A percentile compares a stretch with the other conserved stretches of the same genome.
Evolutionary conservation across 208 protist genomes (phyloP).

Genomic region (Crithidia brevicula): DNA sequence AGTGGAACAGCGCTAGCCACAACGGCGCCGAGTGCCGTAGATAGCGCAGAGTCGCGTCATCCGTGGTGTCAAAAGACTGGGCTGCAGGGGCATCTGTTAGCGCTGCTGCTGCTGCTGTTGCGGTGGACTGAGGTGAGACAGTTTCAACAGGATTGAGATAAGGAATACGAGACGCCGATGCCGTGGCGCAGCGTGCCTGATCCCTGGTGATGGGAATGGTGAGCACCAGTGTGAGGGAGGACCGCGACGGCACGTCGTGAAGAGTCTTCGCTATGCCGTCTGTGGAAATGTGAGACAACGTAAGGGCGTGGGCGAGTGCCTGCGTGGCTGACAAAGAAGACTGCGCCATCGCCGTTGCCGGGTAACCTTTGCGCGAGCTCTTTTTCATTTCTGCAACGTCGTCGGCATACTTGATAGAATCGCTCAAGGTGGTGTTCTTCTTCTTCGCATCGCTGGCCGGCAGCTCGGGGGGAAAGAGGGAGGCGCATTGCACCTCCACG

Average conservation of each 20-base stretch:
- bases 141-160: constrained; percentile 15
- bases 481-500: neutral
- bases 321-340: neutral
- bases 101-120: neutral
- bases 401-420: no score
- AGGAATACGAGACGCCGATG: neutral
- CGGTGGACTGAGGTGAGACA: neutral
- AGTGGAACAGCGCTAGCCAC: constrained; percentile 21
- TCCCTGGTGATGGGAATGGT: neutral
- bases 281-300: neutral
- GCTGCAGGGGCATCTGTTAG: no score
- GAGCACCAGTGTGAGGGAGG: neutral
- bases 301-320: neutral
- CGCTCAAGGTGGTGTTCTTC: no score
- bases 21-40: constrained; percentile 9
- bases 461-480: neutral
- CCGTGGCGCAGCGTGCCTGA: neutral
- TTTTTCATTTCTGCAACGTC: no score
- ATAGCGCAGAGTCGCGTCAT: constrained; percentile 1
- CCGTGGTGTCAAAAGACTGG: no score
- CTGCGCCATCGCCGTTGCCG: neutral
- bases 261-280: no score
- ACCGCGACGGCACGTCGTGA: no score
- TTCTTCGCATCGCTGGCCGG: no score
- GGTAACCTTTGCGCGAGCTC: no score